Evolutionary conservation across 805 yeast genomes (phyloP), one percentile per base, ranked within the genome.

Genomic region (Nakazawaea populi): DNA sequence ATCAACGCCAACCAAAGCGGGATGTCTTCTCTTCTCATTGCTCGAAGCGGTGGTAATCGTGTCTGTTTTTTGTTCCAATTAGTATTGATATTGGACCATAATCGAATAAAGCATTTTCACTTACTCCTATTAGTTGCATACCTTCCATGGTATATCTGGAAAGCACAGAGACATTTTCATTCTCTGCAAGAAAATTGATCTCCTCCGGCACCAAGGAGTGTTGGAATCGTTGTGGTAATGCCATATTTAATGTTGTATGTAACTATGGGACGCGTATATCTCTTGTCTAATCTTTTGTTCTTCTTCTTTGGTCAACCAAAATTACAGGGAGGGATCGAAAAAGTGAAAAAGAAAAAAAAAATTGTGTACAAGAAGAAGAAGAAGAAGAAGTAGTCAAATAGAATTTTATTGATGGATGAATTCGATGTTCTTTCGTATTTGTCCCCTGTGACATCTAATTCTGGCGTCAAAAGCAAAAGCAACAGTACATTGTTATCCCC

Each of bases 1-100:
- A 91, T 69, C 6, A 91, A 63, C 0, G 97, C 98, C 24, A 88
- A 71, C 98, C 98, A 94, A 1, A 92, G 55, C 0, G 97, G 96
- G 0, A 94, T 82, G 44, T 77, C 72, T 18, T 76, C 77, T 48
- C 91, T 74, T 54, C 85, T 77, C 77, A 87, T 75, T 0, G 95
- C 89, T 43, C 77, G 66, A 36, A 89, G 67, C 6, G 73, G 69
- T 0, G 92, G 90, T 31, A 82, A 61, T 41, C 69, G 70, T 30
- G 77, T 70, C 67, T 79, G 65, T 3, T 66, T n/a, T 35, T 34
- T 29, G 24, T 18, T 18, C 24, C 37, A 39, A 39, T 44, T 18
- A 9, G 8, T 14, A 8, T 9, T 12, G 14, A 42, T 12, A 28
- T 18, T 3, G 24, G 24, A 18, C 24, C 39, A 18, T 31, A 24